Conservation (phyloP, 2,329 filamentous ascomycete species). For the Stagonosporopsis tanaceti region DNA sequence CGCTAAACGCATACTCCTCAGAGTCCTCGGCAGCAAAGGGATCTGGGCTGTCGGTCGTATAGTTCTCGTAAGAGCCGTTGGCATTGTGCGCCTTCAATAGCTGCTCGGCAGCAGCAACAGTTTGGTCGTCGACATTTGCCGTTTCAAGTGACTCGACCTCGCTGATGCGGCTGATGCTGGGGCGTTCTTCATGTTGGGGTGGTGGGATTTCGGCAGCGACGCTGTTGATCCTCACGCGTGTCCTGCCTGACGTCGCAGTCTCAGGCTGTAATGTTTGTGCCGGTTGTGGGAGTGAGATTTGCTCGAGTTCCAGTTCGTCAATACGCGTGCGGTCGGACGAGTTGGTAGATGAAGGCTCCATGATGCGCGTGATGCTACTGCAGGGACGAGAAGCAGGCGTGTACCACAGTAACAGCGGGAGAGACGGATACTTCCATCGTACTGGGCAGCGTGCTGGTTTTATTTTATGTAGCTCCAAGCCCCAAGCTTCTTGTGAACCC, state of each 20-base stretch:
- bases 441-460: constrained; percentile 6
- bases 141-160: constrained; percentile 24
- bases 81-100: constrained; percentile 31
- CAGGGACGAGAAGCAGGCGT: constrained; percentile 2
- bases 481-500: constrained; percentile 5
- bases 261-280: constrained; percentile 23
- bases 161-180: constrained; percentile 24
- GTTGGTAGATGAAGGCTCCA: constrained; percentile 28
- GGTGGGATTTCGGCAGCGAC: constrained; percentile 33
- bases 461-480: constrained; percentile 1
- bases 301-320: constrained; percentile 14
- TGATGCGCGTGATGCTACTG: constrained; percentile 19
- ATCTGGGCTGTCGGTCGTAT: constrained; percentile 5
- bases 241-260: constrained; percentile 20
- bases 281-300: constrained; percentile 10
- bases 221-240: constrained; percentile 41
- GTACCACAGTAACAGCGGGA: neutral
- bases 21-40: constrained; percentile 20
- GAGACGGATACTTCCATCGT: neutral
- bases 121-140: constrained; percentile 18
- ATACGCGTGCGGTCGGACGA: constrained; percentile 21
- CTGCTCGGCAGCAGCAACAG: constrained; percentile 33
- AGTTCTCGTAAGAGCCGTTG: constrained; percentile 8
- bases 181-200: constrained; percentile 6
- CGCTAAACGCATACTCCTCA: constrained; percentile 35